phyloP scores from a whole-genome alignment of 179 eudicot species.

The Beta lomatogona region DNA sequence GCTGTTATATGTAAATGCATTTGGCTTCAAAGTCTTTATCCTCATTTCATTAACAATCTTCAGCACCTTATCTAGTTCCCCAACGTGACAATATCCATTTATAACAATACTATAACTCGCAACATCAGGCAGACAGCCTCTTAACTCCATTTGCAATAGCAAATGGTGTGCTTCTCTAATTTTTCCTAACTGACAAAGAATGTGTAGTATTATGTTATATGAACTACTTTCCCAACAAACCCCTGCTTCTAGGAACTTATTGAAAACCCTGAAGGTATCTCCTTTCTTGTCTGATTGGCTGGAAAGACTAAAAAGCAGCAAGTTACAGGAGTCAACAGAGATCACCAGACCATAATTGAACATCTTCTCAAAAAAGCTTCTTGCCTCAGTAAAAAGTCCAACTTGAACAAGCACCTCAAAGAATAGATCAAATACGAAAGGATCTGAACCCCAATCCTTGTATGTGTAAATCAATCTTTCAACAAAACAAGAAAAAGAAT shows the following conservation, averaged over 20 bases:
- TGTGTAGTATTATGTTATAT: constrained; percentile 61
- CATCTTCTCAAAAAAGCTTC: constrained; percentile 63
- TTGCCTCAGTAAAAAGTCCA: constrained; percentile 63
- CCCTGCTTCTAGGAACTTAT: constrained; percentile 63
- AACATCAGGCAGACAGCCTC: constrained; percentile 74
- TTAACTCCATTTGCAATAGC: constrained; percentile 71
- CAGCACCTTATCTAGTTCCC: constrained; percentile 52
- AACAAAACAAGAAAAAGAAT: constrained; percentile 54
- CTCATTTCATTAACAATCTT: constrained; percentile 66
- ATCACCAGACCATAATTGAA: constrained; percentile 69
- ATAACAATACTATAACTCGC: constrained; percentile 75
- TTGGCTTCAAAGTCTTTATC: constrained; percentile 67
- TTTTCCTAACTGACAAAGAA: constrained; percentile 62
- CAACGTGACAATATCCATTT: constrained; percentile 67
- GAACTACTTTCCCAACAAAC: constrained; percentile 69
- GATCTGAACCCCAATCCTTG: constrained; percentile 88
- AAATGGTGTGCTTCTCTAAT: constrained; percentile 79
- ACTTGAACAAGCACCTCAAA: constrained; percentile 75
- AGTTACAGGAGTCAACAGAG: constrained; percentile 64
- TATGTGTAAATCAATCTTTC: constrained; percentile 76
- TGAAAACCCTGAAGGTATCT: constrained; percentile 46
- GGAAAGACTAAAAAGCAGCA: constrained; percentile 55
- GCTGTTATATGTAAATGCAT: constrained; percentile 64
- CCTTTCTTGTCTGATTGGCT: constrained; percentile 39
- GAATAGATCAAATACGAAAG: constrained; percentile 78